Conservation (phyloP, 257 asterid species). For the Solanum sejunctum region DNA sequence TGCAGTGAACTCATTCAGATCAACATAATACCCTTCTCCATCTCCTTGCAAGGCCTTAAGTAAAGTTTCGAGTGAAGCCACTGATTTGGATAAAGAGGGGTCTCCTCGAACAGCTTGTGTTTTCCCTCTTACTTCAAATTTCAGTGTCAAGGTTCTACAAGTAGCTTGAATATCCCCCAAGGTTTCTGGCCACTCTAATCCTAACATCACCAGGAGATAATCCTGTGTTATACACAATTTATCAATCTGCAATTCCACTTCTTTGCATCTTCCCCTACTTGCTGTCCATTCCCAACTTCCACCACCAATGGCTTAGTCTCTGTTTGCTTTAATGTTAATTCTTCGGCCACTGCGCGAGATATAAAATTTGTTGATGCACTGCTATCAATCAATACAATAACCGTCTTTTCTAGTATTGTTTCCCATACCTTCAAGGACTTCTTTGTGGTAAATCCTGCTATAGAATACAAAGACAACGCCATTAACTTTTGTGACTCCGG, state of each 20-base stretch:
- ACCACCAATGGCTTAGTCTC: neutral
- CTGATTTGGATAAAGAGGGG: neutral
- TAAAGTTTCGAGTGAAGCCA: neutral
- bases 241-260: neutral
- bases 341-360: neutral
- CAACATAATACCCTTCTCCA: too few species aligned
- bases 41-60: too few species aligned
- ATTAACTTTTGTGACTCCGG: neutral
- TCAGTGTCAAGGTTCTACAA: neutral
- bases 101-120: neutral
- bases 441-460: neutral
- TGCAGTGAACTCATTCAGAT: too few species aligned
- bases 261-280: neutral
- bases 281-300: neutral
- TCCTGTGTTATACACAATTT: neutral
- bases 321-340: neutral
- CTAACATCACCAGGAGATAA: neutral
- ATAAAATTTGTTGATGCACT: neutral
- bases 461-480: neutral
- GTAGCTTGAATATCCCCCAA: neutral
- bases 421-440: neutral
- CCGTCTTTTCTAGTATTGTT: neutral
- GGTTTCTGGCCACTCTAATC: neutral
- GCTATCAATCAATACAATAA: neutral
- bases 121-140: neutral